A percentile compares a stretch with the other conserved stretches of the same genome.
Evolutionary conservation across 2,329 filamentous ascomycete species (phyloP).

Genomic region (Colletotrichum viniferum): DNA sequence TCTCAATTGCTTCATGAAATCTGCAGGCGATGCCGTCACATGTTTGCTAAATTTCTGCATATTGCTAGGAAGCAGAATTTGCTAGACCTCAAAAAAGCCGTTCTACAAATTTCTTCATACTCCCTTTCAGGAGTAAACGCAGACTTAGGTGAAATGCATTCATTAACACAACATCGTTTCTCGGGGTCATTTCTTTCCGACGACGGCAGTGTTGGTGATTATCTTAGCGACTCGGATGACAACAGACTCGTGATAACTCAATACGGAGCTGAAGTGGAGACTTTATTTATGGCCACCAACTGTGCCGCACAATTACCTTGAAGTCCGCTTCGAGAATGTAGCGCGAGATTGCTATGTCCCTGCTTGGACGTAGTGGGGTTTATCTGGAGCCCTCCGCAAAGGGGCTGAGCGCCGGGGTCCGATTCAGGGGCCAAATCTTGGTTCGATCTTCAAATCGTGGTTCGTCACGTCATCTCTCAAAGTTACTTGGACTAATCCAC

Average conservation of each 20-base stretch:
- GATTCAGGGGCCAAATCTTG: background rate
- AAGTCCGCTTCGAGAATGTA: background rate
- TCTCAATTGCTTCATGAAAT: background rate
- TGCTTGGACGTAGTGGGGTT: background rate
- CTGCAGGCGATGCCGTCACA: background rate
- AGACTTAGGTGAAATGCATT: background rate
- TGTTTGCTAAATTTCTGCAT: background rate
- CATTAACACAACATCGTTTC: background rate
- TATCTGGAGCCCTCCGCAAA: background rate
- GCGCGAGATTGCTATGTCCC: background rate
- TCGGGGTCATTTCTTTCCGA: background rate
- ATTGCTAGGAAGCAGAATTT: background rate
- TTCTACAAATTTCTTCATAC: background rate
- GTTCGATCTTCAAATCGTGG: background rate
- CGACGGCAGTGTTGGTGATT: background rate
- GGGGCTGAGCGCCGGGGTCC: background rate
- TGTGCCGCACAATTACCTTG: background rate
- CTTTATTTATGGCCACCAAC: background rate
- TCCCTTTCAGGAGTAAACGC: background rate
- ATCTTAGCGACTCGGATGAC: background rate
- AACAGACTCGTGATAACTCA: background rate
- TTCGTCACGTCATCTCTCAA: background rate
- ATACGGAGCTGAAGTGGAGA: background rate
- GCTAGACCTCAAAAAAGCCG: background rate
- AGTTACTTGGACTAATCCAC: background rate